A percentile compares a stretch with the other conserved stretches of the same genome.
phyloP scores from a whole-genome alignment of 2,329 filamentous ascomycete genomes.

The Stachybotrys chartarum region DNA sequence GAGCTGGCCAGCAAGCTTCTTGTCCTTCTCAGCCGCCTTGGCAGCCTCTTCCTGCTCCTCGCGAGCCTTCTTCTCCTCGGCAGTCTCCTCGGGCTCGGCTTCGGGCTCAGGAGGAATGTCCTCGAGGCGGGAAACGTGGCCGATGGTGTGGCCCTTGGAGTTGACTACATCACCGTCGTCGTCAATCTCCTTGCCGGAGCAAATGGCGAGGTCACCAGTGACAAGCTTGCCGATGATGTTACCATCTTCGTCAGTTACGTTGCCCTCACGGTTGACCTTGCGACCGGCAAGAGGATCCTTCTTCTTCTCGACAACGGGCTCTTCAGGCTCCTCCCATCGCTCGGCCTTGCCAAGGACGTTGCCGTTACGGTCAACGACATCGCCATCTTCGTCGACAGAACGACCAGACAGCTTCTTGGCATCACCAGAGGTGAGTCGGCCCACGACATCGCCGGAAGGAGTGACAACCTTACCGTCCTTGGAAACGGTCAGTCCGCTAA shows the following conservation, averaged over 20 bases:
- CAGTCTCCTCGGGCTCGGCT: slow-evolving; percentile 36
- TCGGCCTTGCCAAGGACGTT: slow-evolving; percentile 52
- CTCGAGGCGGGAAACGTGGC: slow-evolving; percentile 60
- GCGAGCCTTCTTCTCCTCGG: slow-evolving; percentile 44
- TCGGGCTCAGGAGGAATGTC: slow-evolving; percentile 41
- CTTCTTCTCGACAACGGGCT: slow-evolving; percentile 35
- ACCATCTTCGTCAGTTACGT: slow-evolving; percentile 51
- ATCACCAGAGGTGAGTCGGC: slow-evolving; percentile 64
- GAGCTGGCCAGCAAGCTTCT: slow-evolving; percentile 73
- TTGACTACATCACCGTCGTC: slow-evolving; percentile 66
- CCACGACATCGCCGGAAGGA: slow-evolving; percentile 61
- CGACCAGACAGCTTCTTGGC: slow-evolving; percentile 66
- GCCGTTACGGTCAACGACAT: slow-evolving; percentile 71
- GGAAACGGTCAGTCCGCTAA: slow-evolving; percentile 55
- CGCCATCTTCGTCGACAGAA: slow-evolving; percentile 72
- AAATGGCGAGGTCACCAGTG: slow-evolving; percentile 55
- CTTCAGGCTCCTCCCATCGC: slow-evolving; percentile 48
- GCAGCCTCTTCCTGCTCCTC: slow-evolving; percentile 52
- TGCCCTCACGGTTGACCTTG: slow-evolving; percentile 51
- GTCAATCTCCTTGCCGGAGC: slow-evolving; percentile 63
- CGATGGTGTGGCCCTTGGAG: slow-evolving; percentile 57
- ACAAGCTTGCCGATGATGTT: slow-evolving; percentile 60
- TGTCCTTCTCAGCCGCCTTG: slow-evolving; percentile 56
- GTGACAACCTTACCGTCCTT: slow-evolving; percentile 65
- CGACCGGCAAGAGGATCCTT: slow-evolving; percentile 45